Evolutionary conservation across 2,329 filamentous ascomycete species (phyloP).

Genomic region (Bipolaris bicolor): DNA sequence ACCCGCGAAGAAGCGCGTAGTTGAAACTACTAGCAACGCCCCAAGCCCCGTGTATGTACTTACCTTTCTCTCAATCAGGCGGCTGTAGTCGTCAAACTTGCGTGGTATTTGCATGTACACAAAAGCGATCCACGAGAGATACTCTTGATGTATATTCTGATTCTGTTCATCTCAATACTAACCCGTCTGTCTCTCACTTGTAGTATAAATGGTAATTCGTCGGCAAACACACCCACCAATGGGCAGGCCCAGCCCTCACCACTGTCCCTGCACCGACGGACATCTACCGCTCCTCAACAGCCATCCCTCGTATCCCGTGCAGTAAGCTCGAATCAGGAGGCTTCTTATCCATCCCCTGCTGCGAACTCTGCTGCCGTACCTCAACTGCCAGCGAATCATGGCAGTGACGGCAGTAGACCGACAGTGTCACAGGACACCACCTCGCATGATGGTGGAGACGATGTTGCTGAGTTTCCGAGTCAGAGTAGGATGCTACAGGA

Average conservation of each 20-base stretch:
- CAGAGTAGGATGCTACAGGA: constrained; percentile 66
- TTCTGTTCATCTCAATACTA: neutral
- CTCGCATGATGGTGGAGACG: constrained; percentile 55
- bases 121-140: neutral
- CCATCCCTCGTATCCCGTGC: constrained; percentile 8
- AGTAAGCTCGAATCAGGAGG: constrained; percentile 29
- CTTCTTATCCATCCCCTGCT: constrained; percentile 24
- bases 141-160: neutral
- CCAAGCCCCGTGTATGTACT: constrained; percentile 20
- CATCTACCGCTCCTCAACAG: constrained; percentile 24
- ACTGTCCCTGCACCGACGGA: constrained; percentile 19
- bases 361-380: constrained; percentile 34
- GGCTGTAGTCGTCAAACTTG: neutral
- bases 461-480: constrained; percentile 63
- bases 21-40: constrained; percentile 28
- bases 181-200: neutral
- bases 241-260: constrained; percentile 28
- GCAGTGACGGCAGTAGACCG: constrained; percentile 27
- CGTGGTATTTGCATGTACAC: neutral
- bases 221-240: constrained; percentile 34
- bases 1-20: constrained; percentile 41
- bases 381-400: constrained; percentile 29
- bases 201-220: constrained; percentile 27
- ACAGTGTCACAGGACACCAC: constrained; percentile 43
- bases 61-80: neutral